Evolutionary conservation across 306 rosid species (phyloP).

Genomic region (Malus sieversii): DNA sequence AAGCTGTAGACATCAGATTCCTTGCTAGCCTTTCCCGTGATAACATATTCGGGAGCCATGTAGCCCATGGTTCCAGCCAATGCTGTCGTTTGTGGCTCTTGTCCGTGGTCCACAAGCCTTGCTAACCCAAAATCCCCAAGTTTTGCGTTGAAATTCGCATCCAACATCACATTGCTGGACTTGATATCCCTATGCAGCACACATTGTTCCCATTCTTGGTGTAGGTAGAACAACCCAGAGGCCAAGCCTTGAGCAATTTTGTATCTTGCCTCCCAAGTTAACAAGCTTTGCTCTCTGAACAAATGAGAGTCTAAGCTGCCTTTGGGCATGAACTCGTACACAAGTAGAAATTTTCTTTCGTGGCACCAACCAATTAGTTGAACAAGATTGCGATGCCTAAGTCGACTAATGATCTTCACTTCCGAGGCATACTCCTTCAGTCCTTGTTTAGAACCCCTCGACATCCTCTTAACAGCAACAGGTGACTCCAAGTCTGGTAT

Average conservation of each 20-base stretch:
- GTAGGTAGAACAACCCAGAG: neutral
- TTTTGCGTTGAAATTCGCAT: neutral
- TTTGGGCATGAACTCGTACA: slow-evolving; percentile 26
- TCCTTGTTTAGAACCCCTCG: slow-evolving; percentile 25
- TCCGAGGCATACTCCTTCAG: slow-evolving; percentile 25
- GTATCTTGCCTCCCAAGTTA: slow-evolving; percentile 24
- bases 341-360: slow-evolving; percentile 10
- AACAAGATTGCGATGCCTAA: slow-evolving; percentile 36
- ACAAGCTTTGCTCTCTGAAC: neutral
- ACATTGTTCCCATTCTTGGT: neutral
- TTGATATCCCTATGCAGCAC: neutral
- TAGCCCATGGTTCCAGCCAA: neutral
- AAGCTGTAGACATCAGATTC: neutral
- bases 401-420: slow-evolving; percentile 25
- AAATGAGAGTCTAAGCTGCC: slow-evolving; percentile 23
- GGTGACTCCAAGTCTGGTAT: slow-evolving; percentile 10
- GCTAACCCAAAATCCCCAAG: neutral
- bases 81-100: neutral
- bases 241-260: slow-evolving; percentile 19
- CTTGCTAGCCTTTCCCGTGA: neutral
- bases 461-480: slow-evolving; percentile 37
- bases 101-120: neutral
- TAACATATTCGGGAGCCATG: neutral
- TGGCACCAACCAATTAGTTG: slow-evolving; percentile 41
- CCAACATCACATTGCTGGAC: neutral